Evolutionary conservation across 441 rosid species (phyloP).

Genomic region (Syzygium malaccense): DNA sequence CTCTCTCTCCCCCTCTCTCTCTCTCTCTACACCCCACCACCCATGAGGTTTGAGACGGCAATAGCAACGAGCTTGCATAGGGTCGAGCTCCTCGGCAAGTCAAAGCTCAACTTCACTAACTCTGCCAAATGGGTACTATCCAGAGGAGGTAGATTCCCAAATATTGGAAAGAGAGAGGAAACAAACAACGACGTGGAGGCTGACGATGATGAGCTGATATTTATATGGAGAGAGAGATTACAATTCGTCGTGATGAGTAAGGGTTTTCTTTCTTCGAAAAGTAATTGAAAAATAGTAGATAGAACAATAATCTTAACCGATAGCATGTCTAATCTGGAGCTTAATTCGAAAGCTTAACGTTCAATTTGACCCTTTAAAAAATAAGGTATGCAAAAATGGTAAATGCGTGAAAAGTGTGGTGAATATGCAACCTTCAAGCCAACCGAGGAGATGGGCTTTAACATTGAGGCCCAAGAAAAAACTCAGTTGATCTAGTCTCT

Average conservation of each 20-base stretch:
- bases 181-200: neutral
- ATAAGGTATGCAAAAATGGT: too few relatives aligned
- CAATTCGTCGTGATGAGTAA: neutral
- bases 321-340: neutral
- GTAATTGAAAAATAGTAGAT: neutral
- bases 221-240: neutral
- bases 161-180: neutral
- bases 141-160: neutral
- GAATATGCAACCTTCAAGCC: neutral
- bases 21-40: neutral
- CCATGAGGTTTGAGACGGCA: neutral
- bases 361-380: too few relatives aligned
- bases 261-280: neutral
- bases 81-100: neutral
- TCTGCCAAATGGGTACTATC: neutral
- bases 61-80: neutral
- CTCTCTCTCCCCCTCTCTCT: neutral
- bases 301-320: neutral
- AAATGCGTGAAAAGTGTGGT: too few relatives aligned
- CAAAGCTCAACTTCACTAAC: neutral
- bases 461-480: neutral
- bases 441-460: neutral
- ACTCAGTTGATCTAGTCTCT: neutral
- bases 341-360: neutral
- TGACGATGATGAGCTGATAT: neutral